These are phyloP conservation scores for Pseudozyma hubeiensis DNA, from an alignment of 1,284 basidiomycete species.

Conservation along the genomic window DNA sequence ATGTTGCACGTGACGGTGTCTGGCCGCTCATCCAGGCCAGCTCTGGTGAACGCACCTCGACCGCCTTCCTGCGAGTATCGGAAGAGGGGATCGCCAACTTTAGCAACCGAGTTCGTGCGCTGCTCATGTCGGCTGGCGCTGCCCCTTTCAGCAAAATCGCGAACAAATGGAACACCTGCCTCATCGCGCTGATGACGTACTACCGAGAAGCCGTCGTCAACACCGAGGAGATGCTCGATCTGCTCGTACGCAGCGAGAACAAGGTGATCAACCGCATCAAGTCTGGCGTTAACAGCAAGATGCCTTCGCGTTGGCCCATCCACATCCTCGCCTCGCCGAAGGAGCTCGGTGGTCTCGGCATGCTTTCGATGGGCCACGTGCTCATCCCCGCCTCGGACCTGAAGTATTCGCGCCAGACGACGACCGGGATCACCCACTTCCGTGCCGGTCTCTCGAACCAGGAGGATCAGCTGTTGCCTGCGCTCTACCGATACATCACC, in stretches of 20 bases:
- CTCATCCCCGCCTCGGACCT: conserved; percentile 97
- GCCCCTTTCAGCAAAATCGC: conserved; percentile 99
- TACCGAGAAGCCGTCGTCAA: conserved; percentile 99
- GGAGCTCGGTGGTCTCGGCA: conserved; percentile 86
- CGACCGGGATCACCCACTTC: conserved; percentile 89
- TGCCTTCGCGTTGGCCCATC: conserved; percentile 90
- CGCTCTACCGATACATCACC: conserved; percentile 96
- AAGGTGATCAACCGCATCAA: conserved; percentile 93
- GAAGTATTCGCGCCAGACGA: conserved; percentile 98
- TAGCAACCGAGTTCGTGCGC: conserved; percentile 80
- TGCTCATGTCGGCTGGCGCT: conserved; percentile 98
- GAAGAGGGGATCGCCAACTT: conserved; percentile 81
- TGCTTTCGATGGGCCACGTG: conserved; percentile 99
- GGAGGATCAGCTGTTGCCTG: conserved; percentile 76
- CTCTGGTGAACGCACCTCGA: conserved; percentile 96
- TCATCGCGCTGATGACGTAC: conserved; percentile 80
- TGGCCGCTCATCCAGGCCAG: conserved; percentile 94
- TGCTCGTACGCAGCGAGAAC: conserved; percentile 68
- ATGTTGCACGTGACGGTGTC: conserved; percentile 96
- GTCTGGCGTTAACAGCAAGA: conserved; percentile 97
- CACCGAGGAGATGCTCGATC: conserved; percentile 82
- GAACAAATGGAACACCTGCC: conserved; percentile 98
- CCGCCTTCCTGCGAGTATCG: conserved; percentile 96
- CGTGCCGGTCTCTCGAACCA: conserved; percentile 93
- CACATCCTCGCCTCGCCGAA: conserved; percentile 76